These are phyloP conservation scores for Fusarium paranaense DNA, from an alignment of 2,329 filamentous ascomycete genomes.

Conservation along the genomic window DNA sequence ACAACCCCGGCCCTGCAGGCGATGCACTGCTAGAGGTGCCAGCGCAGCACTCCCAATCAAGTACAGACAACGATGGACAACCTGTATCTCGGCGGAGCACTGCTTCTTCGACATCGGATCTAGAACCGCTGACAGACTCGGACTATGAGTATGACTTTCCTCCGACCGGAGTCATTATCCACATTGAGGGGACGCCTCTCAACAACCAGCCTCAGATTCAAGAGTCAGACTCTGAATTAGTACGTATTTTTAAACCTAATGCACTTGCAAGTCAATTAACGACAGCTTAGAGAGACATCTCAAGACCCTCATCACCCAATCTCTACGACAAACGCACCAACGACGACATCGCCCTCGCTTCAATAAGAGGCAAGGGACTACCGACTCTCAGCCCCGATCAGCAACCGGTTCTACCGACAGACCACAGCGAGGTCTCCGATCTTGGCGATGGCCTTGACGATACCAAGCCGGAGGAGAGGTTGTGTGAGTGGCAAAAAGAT, in stretches of 20 bases:
- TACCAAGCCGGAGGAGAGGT: not conserved
- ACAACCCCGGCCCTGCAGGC: not conserved
- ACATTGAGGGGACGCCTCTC: not conserved
- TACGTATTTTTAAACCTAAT: not conserved
- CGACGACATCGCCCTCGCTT: not conserved
- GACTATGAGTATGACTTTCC: slow-evolving; percentile 1
- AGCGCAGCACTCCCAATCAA: not conserved
- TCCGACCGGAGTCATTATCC: not conserved
- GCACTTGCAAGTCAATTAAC: not conserved
- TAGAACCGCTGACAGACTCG: not conserved
- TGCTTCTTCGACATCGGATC: not conserved
- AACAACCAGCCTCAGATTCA: not conserved
- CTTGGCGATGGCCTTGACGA: not conserved
- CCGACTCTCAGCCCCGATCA: not conserved
- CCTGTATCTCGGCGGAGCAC: not conserved
- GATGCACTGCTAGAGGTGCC: not conserved
- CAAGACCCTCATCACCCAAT: not conserved
- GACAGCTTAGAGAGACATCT: not conserved
- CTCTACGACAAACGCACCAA: not conserved
- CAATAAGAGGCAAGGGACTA: not conserved
- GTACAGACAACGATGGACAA: not conserved
- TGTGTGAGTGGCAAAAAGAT: slow-evolving; percentile 1
- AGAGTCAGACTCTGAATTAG: slow-evolving; percentile 6
- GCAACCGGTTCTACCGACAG: not conserved
- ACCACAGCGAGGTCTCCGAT: not conserved